Evolutionary conservation across 2,329 filamentous ascomycete species (phyloP).

Genomic region (Aspergillus alliaceus): DNA sequence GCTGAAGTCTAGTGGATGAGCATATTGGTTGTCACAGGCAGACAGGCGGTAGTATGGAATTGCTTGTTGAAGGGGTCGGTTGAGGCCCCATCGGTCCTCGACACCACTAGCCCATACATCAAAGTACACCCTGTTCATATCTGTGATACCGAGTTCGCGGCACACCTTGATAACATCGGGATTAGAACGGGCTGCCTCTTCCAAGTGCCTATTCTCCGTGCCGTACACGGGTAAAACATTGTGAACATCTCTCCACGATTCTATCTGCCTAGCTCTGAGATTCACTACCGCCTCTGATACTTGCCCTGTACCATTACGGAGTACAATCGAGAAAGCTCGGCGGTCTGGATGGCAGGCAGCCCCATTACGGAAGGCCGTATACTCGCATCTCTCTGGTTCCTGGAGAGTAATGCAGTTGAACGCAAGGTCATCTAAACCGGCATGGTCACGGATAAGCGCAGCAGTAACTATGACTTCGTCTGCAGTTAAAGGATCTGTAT

Average conservation of each 20-base stretch:
- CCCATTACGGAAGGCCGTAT: slow-evolving; percentile 32
- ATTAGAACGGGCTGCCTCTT: not conserved
- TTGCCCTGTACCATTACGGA: slow-evolving; percentile 29
- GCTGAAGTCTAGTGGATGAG: slow-evolving; percentile 27
- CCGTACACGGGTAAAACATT: not conserved
- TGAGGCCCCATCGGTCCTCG: slow-evolving; percentile 36
- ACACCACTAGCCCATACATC: slow-evolving; percentile 40
- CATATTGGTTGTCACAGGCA: slow-evolving; percentile 31
- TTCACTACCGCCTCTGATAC: slow-evolving; percentile 27
- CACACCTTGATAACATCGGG: slow-evolving; percentile 32
- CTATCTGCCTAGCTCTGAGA: not conserved
- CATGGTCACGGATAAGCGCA: not conserved
- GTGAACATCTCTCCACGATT: slow-evolving; percentile 23
- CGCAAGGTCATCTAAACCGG: slow-evolving; percentile 21
- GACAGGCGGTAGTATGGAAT: slow-evolving; percentile 33
- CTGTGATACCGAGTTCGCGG: slow-evolving; percentile 34
- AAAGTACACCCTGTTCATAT: slow-evolving; percentile 35
- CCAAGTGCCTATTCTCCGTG: not conserved
- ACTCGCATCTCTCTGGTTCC: slow-evolving; percentile 43
- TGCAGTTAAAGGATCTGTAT: not conserved
- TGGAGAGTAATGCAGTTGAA: slow-evolving; percentile 55
- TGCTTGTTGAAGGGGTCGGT: slow-evolving; percentile 33
- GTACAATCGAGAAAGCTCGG: slow-evolving; percentile 49
- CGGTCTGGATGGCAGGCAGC: slow-evolving; percentile 29
- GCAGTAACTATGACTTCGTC: slow-evolving; percentile 21